Conservation (phyloP, 495 filamentous ascomycete genomes). For the Parathielavia hyrcaniae region DNA sequence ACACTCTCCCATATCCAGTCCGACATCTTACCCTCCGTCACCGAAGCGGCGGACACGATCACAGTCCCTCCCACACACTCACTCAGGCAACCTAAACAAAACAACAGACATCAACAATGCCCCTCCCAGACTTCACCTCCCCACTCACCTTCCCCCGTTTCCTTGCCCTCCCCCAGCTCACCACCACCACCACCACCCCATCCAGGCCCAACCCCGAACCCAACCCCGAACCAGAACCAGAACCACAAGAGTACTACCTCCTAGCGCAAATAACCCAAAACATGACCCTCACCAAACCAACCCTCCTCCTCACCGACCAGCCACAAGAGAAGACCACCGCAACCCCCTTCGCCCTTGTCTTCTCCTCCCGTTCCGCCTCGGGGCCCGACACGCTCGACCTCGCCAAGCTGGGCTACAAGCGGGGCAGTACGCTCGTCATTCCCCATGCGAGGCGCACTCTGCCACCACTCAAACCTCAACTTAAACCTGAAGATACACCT, state of each 20-base stretch:
- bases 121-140: constrained; percentile 31
- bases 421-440: constrained; percentile 34
- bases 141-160: constrained; percentile 30
- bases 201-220: constrained; percentile 13
- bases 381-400: constrained; percentile 25
- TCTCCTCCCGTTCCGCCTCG: constrained; percentile 26
- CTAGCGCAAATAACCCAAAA: constrained; percentile 41
- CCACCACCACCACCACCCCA: constrained; percentile 17
- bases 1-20: neutral
- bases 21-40: neutral
- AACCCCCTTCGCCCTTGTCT: constrained; percentile 38
- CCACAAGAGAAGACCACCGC: too few species aligned
- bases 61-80: neutral
- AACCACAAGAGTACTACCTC: constrained; percentile 30
- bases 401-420: constrained; percentile 27
- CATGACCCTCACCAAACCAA: constrained; percentile 47
- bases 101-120: constrained; percentile 18
- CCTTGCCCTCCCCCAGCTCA: constrained; percentile 15
- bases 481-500: neutral
- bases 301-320: constrained; percentile 38
- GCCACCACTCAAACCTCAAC: neutral
- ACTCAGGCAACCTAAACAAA: neutral
- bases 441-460: constrained; percentile 29
- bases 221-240: constrained; percentile 3
- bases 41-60: too few species aligned